Base-by-base conservation (phyloP, 257 asterid genomes). In the Solanum pennellii region DNA sequence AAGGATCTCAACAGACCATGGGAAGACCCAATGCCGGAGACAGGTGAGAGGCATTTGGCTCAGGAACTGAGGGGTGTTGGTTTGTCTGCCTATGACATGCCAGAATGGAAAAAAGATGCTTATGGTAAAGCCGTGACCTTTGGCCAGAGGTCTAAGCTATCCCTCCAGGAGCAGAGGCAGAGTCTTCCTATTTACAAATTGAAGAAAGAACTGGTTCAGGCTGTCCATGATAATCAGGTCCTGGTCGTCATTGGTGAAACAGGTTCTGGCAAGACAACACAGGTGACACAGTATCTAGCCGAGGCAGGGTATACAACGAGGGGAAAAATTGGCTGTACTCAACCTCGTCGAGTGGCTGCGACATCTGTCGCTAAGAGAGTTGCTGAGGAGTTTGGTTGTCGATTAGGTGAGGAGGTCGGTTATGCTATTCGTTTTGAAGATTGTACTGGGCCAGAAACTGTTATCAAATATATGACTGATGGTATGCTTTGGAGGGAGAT, bases 1-100 rank as follows among this genome's bases (percentile, higher is more conserved):
- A 96, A 96, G 93, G 99, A 96, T 94, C 90, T 96, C 91, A 96
- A 96, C 87, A 92, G 98, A 56, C 99, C 99, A 7, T 96, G 99
- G 99, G 99, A 96, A 93, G 99, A 96, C 88, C 99, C 99, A 77
- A 96, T 96, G 98, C 99, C 99, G 2, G 99, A 96, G 91, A 92
- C 98, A 1, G 99, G 99, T 44, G 99, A 95, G 94, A 94, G 99
- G 94, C 98, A 96, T 91, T 92, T 96, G 73, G 99, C 98, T 42
- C 98, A 96, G 91, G 99, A 96, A 90, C 91, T 96, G 80, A 93
- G 98, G 93, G 98, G 99, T 82, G 98, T 96, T 86, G 98, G 99
- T 29, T 90, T 96, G 91, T 96, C 99, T 18, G 98, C 99, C 31
- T 96, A 95, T 90, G 98, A 96, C 90, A 94, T 96, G 98, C 99